Evolutionary conservation across 2,329 filamentous ascomycete genomes (phyloP).

Genomic region (Aspergillus sp.): DNA sequence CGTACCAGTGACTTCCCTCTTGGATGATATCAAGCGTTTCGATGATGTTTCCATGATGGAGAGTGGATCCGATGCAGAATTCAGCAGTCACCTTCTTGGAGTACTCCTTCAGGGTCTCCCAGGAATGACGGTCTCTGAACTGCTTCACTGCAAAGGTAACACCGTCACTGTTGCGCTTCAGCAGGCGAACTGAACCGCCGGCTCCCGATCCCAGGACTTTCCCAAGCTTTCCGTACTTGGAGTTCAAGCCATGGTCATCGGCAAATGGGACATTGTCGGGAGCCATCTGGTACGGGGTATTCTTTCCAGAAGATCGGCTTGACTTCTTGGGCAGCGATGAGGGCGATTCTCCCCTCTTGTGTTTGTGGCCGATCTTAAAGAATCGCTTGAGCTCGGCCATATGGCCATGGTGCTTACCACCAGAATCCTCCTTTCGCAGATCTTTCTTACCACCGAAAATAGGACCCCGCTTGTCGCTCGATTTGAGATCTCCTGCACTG

Average conservation of each 20-base stretch:
- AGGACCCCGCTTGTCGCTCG: conserved; percentile 49
- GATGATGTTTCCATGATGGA: conserved; percentile 97
- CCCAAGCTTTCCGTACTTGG: conserved; percentile 93
- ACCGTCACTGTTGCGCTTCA: conserved; percentile 89
- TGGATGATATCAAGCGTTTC: conserved; percentile 96
- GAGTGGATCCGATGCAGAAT: conserved; percentile 93
- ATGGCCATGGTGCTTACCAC: conserved; percentile 58
- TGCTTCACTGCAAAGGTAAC: conserved; percentile 97
- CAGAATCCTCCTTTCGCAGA: conserved; percentile 43
- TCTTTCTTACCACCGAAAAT: conserved; percentile 55
- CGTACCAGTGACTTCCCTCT: conserved; percentile 91
- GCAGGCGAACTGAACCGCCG: conserved; percentile 86
- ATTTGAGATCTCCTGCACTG: conserved; percentile 36
- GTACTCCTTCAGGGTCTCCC: conserved; percentile 92
- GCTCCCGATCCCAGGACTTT: conserved; percentile 91
- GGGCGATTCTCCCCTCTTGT: conserved; percentile 60
- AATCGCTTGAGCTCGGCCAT: conserved; percentile 97
- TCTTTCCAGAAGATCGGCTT: conserved; percentile 49
- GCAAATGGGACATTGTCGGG: conserved; percentile 69
- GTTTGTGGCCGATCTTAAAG: conserved; percentile 71
- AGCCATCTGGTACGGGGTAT: conserved; percentile 49
- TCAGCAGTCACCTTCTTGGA: conserved; percentile 97
- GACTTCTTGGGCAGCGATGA: conserved; percentile 54
- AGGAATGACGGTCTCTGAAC: conserved; percentile 84
- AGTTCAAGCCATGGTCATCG: conserved; percentile 84